Conservation (phyloP, 176 grass and related monocot genomes). For the Poa pratensis region DNA sequence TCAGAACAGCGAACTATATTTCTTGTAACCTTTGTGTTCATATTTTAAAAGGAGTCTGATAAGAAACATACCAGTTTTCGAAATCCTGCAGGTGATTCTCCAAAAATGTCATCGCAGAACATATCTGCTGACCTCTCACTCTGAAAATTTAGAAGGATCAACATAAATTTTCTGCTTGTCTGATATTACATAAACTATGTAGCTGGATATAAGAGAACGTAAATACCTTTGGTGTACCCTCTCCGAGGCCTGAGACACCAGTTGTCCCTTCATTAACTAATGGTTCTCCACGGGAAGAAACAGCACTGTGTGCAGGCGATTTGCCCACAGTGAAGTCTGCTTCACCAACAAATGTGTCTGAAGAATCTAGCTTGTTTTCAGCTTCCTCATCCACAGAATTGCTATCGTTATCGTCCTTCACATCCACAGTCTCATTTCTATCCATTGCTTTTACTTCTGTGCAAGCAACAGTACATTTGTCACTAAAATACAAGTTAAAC, state of each 20-base stretch:
- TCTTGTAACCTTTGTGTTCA: neutral
- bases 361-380: slow-evolving; percentile 59
- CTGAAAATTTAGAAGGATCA: slow-evolving; percentile 49
- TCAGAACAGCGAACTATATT: neutral
- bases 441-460: slow-evolving; percentile 36
- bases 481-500: slow-evolving; percentile 26
- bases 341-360: slow-evolving; percentile 58
- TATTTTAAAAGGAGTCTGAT: neutral
- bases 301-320: slow-evolving; percentile 62
- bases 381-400: slow-evolving; percentile 39
- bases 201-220: slow-evolving; percentile 27
- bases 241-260: slow-evolving; percentile 70
- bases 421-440: slow-evolving; percentile 32
- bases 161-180: slow-evolving; percentile 41
- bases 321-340: slow-evolving; percentile 69
- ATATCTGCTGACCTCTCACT: slow-evolving; percentile 90
- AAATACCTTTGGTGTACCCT: slow-evolving; percentile 89
- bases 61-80: slow-evolving; percentile 68
- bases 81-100: slow-evolving; percentile 85
- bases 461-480: slow-evolving; percentile 7
- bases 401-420: slow-evolving; percentile 45
- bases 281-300: slow-evolving; percentile 21
- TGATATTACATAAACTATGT: slow-evolving; percentile 32
- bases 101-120: slow-evolving; percentile 98
- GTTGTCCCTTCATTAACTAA: slow-evolving; percentile 44